Conservation (phyloP, 1,284 basidiomycete species). For the Marasmius sp. region DNA sequence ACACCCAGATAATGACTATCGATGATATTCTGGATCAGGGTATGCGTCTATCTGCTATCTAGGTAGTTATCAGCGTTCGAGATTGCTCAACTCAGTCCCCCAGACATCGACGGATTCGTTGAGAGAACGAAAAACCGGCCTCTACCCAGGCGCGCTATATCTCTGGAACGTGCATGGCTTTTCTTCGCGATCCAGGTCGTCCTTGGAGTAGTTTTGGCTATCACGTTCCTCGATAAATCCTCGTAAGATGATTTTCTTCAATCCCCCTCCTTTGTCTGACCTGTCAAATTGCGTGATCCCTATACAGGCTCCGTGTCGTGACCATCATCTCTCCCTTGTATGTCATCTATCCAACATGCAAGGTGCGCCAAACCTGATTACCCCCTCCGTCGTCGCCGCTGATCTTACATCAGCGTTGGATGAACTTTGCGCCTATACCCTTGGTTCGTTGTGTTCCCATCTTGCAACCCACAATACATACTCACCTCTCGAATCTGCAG, state of each 20-base stretch:
- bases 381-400: too few relatives aligned
- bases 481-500: too few relatives aligned
- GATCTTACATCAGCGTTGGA: constrained; percentile 34
- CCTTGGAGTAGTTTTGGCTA: constrained; percentile 16
- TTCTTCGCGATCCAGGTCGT: constrained; percentile 27
- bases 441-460: constrained; percentile 23
- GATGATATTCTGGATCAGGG: constrained; percentile 33
- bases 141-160: constrained; percentile 30
- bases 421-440: constrained; percentile 28
- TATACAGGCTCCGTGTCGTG: constrained; percentile 23
- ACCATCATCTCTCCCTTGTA: constrained; percentile 28
- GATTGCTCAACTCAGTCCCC: constrained; percentile 11
- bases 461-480: too few relatives aligned
- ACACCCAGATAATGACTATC: constrained; percentile 32
- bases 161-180: constrained; percentile 26
- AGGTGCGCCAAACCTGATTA: too few relatives aligned
- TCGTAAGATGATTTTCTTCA: too few relatives aligned
- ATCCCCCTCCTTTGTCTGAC: too few relatives aligned
- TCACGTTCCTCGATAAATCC: background rate
- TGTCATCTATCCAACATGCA: constrained; percentile 33
- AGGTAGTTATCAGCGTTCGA: too few relatives aligned
- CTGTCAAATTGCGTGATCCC: too few relatives aligned
- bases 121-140: constrained; percentile 28
- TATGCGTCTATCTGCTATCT: too few relatives aligned
- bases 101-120: constrained; percentile 27